phyloP scores from a whole-genome alignment of 164 flowering plant genomes.

The grape (Vitis vinifera) region DNA sequence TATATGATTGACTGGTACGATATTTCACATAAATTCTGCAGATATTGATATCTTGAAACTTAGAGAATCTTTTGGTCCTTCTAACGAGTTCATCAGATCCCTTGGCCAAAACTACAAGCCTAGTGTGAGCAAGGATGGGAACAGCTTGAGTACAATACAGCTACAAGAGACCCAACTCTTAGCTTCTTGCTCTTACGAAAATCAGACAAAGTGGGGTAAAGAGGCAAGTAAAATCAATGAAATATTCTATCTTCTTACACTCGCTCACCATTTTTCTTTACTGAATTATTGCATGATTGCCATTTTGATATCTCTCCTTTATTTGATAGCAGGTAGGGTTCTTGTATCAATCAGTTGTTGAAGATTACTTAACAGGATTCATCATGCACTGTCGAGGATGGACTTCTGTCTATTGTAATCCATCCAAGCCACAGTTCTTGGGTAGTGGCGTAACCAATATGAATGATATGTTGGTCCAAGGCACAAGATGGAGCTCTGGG shows the following conservation, averaged over 20 bases:
- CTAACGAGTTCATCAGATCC: conserved; percentile 37
- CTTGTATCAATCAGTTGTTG: conserved; percentile 33
- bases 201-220: conserved; percentile 48
- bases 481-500: conserved; percentile 44
- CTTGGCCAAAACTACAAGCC: conserved; percentile 6
- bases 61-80: conserved; percentile 27
- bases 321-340: conserved; percentile 42
- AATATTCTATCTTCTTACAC: no score
- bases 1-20: no score
- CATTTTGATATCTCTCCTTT: no score
- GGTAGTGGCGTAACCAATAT: conserved; percentile 35
- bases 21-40: no score
- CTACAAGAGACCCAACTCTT: conserved; percentile 26
- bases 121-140: neutral
- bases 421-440: conserved; percentile 44
- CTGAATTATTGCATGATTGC: no score
- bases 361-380: conserved; percentile 49
- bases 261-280: no score
- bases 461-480: conserved; percentile 31
- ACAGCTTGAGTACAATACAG: neutral
- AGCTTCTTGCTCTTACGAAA: conserved; percentile 45
- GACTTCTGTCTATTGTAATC: conserved; percentile 35
- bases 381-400: conserved; percentile 45
- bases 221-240: conserved; percentile 27
- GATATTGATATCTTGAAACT: neutral